A percentile compares a stretch with the other conserved stretches of the same genome.
These are phyloP conservation scores for Boletus subparvulus DNA, from an alignment of 768 basidiomycete species.

Conservation along the genomic window DNA sequence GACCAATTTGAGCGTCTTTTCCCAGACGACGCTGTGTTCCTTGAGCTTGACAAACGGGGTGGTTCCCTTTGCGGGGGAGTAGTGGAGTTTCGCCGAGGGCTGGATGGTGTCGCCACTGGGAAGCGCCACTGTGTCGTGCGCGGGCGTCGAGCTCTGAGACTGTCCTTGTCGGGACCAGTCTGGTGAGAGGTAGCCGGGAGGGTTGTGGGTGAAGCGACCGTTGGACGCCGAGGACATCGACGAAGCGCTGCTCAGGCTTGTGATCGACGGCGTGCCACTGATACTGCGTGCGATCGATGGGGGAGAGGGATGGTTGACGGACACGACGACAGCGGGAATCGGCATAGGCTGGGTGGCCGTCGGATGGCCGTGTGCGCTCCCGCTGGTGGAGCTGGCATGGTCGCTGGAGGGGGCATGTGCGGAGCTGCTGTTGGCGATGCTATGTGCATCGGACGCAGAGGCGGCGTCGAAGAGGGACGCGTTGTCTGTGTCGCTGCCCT, in stretches of 20 bases:
- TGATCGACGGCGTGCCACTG: conserved; percentile 23
- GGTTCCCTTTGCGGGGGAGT: conserved; percentile 52
- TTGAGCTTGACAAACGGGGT: conserved; percentile 59
- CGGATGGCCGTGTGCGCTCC: background rate
- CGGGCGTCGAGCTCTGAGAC: background rate
- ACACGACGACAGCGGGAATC: conserved; percentile 31
- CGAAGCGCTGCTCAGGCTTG: conserved; percentile 21
- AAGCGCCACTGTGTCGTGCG: background rate
- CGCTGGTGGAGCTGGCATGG: background rate
- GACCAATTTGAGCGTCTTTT: conserved; percentile 52
- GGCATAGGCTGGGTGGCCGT: conserved; percentile 1
- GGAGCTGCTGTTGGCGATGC: conserved; percentile 28
- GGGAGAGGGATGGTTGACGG: conserved; percentile 18
- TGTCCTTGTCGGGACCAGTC: conserved; percentile 24
- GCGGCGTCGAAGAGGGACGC: conserved; percentile 25
- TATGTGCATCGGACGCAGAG: conserved; percentile 29
- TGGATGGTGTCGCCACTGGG: background rate
- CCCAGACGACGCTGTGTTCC: conserved; percentile 67
- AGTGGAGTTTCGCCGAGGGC: background rate
- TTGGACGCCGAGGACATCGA: conserved; percentile 19
- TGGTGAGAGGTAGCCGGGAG: conserved; percentile 26
- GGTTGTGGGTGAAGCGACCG: conserved; percentile 1
- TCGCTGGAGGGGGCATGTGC: conserved; percentile 23
- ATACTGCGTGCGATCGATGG: conserved; percentile 14
- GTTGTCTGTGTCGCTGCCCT: conserved; percentile 26